phyloP scores from a whole-genome alignment of 176 grass and related monocot species.

The Phoenix dactylifera region DNA sequence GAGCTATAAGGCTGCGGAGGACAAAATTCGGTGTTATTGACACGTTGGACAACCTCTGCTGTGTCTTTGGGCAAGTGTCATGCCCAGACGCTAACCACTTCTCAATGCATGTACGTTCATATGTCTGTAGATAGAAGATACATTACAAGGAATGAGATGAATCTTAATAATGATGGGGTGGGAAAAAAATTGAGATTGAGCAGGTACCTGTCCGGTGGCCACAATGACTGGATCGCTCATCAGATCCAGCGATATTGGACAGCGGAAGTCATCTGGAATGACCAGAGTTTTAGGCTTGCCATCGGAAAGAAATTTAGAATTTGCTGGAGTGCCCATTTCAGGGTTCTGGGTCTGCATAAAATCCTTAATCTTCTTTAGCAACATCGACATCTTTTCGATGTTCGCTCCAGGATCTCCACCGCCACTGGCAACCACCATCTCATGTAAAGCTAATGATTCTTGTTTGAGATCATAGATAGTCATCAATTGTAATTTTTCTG shows the following conservation, averaged over 20 bases:
- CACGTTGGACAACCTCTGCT: conserved; percentile 8
- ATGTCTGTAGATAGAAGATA: conserved; percentile 6
- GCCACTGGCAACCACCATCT: conserved; percentile 68
- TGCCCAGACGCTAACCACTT: conserved; percentile 14
- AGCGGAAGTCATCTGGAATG: conserved; percentile 80
- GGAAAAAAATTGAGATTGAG: no score
- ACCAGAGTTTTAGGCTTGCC: conserved; percentile 21
- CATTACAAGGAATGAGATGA: not conserved
- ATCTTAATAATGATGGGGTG: no score
- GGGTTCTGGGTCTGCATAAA: conserved; percentile 85
- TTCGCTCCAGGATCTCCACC: conserved; percentile 71
- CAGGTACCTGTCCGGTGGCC: conserved; percentile 22
- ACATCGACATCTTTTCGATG: conserved; percentile 91
- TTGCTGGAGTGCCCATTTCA: conserved; percentile 50
- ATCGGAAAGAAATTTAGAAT: conserved; percentile 24
- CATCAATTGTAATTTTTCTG: conserved; percentile 52
- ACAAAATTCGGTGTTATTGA: conserved; percentile 14
- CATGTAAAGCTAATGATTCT: conserved; percentile 91
- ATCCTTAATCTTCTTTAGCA: conserved; percentile 95
- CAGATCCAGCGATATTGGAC: conserved; percentile 87
- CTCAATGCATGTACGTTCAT: conserved; percentile 11
- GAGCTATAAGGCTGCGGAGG: conserved; percentile 13
- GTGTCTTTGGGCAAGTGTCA: conserved; percentile 16
- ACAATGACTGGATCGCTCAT: conserved; percentile 97
- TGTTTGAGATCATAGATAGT: conserved; percentile 85